These are phyloP conservation scores for Lodderomyces parapsilosis DNA, from an alignment of 1,139 yeast genomes.

Conservation along the genomic window DNA sequence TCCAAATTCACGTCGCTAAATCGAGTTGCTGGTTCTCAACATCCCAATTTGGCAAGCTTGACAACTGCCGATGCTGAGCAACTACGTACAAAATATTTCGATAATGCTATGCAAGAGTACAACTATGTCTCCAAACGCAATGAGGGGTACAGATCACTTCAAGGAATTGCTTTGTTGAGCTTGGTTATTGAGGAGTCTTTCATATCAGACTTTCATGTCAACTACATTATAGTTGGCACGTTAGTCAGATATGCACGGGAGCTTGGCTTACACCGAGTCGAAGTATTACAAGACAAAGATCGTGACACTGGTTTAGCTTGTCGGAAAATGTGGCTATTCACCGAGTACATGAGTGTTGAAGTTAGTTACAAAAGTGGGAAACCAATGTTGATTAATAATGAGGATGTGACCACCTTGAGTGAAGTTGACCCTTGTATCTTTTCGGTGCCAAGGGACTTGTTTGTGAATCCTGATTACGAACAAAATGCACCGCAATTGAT, in stretches of 20 bases:
- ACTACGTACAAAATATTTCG: constrained; percentile 15
- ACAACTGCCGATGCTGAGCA: constrained; percentile 5
- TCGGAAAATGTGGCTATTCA: constrained; percentile 23
- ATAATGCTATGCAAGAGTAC: constrained; percentile 21
- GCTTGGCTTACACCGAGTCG: constrained; percentile 21
- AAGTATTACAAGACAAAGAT: constrained; percentile 12
- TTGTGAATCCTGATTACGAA: constrained; percentile 9
- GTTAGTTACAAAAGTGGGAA: constrained; percentile 24
- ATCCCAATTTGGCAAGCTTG: constrained; percentile 9
- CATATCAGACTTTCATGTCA: constrained; percentile 24
- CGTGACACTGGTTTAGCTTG: constrained; percentile 14
- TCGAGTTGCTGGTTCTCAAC: constrained; percentile 6
- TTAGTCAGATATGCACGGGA: constrained; percentile 23
- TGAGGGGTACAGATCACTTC: constrained; percentile 24
- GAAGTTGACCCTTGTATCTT: constrained; percentile 15
- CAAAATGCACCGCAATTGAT: constrained; percentile 9
- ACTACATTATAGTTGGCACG: constrained; percentile 19
- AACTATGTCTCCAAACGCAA: constrained; percentile 17
- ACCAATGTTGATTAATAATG: constrained; percentile 15
- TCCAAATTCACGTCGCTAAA: constrained; percentile 7
- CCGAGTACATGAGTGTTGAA: constrained; percentile 22
- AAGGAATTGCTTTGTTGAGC: constrained; percentile 24
- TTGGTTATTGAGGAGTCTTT: constrained; percentile 24
- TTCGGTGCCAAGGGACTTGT: constrained; percentile 14
- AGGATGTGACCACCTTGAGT: constrained; percentile 21